Evolutionary conservation across 441 rosid species (phyloP), one percentile per base, ranked within the genome.

Genomic region (Lagerstroemia fauriei): DNA sequence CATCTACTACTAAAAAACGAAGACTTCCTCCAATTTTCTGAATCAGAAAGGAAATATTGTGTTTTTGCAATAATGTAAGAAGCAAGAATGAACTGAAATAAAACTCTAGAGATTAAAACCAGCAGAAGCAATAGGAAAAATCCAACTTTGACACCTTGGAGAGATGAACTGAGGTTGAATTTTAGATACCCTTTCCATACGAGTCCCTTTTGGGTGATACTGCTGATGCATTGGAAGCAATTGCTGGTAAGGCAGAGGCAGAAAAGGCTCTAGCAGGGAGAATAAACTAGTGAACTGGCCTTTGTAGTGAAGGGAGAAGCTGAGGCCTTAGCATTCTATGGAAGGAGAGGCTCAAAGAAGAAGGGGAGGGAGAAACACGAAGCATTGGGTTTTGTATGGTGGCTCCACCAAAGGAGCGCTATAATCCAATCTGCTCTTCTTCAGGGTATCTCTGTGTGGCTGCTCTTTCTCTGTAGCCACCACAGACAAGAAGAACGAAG

Each of bases 241-340:
- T 86, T 72, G 89, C 81, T 31, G 87, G 74, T 61, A 90, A 89
- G 11, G 87, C 84, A 61, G 95, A 85, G 44, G 92, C 87, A 63
- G 95, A 91, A 83, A 90, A 85, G 48, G 91, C 90, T 81, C 89
- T 85, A 47, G 85, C 71, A 3, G 90, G 81, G 69, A 84, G 89
- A 69, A 80, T 22, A 41, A 78, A 77, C 6, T 88, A 79, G 69
- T 70, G 88, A 71, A 82, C 83, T 41, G 50, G 87, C 8, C 87
- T 75, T 50, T 74, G 91, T 85, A 87, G 85, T 77, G 91, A 83
- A 85, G 88, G 29, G n/a, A 70, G 75, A 74, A 63, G 25, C 44
- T 84, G 85, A 83, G 84, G 63, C 38, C 11, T 73, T 61, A 82
- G 85, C 78, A 87, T 81, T 81, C 83, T 84, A 85, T 87, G 87